These are phyloP conservation scores for Ustilago lituana DNA, from an alignment of 1,284 basidiomycete species.

Conservation along the genomic window DNA sequence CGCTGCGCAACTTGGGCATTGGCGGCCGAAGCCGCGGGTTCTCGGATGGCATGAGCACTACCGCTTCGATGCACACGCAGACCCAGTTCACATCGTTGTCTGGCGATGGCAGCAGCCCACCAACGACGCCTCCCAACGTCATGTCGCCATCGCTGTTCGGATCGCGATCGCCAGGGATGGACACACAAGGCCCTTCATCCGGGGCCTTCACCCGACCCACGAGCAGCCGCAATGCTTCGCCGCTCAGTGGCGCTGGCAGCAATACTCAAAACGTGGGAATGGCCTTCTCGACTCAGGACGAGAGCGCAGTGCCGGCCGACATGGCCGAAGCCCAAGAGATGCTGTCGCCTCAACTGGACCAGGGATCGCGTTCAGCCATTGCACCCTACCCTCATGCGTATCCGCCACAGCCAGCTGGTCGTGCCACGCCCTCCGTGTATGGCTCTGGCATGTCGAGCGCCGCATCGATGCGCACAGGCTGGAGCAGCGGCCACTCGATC, in stretches of 20 bases:
- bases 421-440: constrained; percentile 20
- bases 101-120: constrained; percentile 36
- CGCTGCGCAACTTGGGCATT: constrained; percentile 29
- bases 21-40: constrained; percentile 31
- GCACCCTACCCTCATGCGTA: constrained; percentile 16
- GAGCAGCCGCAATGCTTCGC: constrained; percentile 31
- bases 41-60: constrained; percentile 38
- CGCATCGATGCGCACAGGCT: constrained; percentile 28
- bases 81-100: constrained; percentile 49
- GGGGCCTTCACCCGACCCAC: constrained; percentile 9
- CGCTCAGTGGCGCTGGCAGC: constrained; percentile 11
- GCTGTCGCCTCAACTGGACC: constrained; percentile 11
- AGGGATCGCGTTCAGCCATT: constrained; percentile 1
- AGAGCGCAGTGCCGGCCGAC: constrained; percentile 29
- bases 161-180: constrained; percentile 13
- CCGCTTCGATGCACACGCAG: constrained; percentile 49
- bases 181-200: constrained; percentile 9
- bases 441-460: constrained; percentile 24
- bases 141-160: constrained; percentile 31
- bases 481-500: constrained; percentile 32
- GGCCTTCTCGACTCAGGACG: constrained; percentile 35
- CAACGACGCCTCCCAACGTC: constrained; percentile 34
- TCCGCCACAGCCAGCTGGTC: constrained; percentile 12
- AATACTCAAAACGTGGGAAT: constrained; percentile 23
- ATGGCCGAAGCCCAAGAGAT: constrained; percentile 12